Percentiles rank a stretch among this genome's conserved stretches.
phyloP scores from a whole-genome alignment of 179 eudicot genomes.

The Corrigiola litoralis region DNA sequence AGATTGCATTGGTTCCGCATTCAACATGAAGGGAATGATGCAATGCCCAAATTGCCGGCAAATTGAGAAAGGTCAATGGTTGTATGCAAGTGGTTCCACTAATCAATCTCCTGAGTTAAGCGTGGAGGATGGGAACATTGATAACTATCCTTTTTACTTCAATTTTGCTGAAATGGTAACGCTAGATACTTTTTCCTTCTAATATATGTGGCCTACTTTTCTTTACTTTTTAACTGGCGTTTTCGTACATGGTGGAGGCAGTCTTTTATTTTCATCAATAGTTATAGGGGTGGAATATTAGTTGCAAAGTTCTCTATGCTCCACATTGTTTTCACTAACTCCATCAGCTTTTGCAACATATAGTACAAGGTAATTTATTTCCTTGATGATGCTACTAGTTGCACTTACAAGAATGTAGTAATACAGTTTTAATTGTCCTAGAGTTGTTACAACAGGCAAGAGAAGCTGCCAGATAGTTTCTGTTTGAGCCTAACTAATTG shows the following conservation, averaged over 20 bases:
- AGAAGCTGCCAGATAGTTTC: background rate
- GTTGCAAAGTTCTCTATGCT: background rate
- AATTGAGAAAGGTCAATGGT: slow-evolving; percentile 58
- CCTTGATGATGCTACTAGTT: background rate
- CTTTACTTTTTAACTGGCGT: background rate
- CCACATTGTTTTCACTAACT: background rate
- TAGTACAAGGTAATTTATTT: background rate
- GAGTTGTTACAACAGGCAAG: background rate
- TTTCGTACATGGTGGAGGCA: background rate
- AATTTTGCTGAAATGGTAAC: slow-evolving; percentile 48
- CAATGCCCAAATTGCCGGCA: slow-evolving; percentile 70
- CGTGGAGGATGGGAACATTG: slow-evolving; percentile 30
- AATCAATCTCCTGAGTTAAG: slow-evolving; percentile 33
- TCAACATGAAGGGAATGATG: slow-evolving; percentile 60
- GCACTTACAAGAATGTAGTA: background rate
- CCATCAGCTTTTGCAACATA: slow-evolving; percentile 3
- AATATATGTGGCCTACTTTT: background rate
- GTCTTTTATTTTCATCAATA: background rate
- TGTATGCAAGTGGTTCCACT: slow-evolving; percentile 44
- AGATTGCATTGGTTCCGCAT: slow-evolving; percentile 75
- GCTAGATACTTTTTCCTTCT: slow-evolving; percentile 6
- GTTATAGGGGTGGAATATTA: background rate
- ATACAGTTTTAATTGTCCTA: background rate
- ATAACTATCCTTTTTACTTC: slow-evolving; percentile 36
- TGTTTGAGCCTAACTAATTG: background rate